Base-by-base conservation (phyloP, 768 basidiomycete species). In the Collybiopsis confluens region DNA sequence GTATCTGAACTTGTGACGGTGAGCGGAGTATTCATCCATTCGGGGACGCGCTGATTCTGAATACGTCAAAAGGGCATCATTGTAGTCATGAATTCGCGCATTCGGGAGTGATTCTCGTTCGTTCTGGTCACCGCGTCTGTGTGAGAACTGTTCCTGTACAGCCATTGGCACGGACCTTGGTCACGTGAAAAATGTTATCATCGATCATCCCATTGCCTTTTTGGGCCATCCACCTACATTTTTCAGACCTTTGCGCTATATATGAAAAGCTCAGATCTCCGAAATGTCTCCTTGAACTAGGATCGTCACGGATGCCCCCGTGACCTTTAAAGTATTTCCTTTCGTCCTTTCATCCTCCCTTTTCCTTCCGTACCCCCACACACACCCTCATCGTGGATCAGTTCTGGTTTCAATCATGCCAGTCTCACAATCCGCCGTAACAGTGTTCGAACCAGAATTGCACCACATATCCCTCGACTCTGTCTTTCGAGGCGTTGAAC, bases 401-500 rank as follows among this genome's bases (percentile, higher is more conserved):
- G 35, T 37, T 13, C 33, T 21, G 30, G 47, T 49, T 36, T 15
- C n/a, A 23, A 26, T 16, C 26, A 48, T 54, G 45, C 45, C 54
- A 13, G 37, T 54, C 6, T 38, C 36, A 5, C 36, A 51, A 41
- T 18, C 36, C 5, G 26, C 45, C n/a, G n/a, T 35, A 13, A 26
- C 20, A 8, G 45, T 30, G 6, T 45, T 48, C 37, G 44, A 38
- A 13, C 54, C 54, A 7, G 54, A 54, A 27, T 16, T 85, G 42
- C 73, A 78, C 57, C 86, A 89, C 67, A 53, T 70, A 33, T 63
- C 66, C 33, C 81, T 91, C 45, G 64, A 76, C 45, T 83, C 88
- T 0, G 81, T 83, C 8, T 90, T 91, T 68, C 73, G 71, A 36
- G 89, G 89, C 51, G 61, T 85, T 42, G 73, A 80, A 30, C 88